Evolutionary conservation across 192 early-diverging fungal genomes (phyloP).

Genomic region (Kappamyces sp.): DNA sequence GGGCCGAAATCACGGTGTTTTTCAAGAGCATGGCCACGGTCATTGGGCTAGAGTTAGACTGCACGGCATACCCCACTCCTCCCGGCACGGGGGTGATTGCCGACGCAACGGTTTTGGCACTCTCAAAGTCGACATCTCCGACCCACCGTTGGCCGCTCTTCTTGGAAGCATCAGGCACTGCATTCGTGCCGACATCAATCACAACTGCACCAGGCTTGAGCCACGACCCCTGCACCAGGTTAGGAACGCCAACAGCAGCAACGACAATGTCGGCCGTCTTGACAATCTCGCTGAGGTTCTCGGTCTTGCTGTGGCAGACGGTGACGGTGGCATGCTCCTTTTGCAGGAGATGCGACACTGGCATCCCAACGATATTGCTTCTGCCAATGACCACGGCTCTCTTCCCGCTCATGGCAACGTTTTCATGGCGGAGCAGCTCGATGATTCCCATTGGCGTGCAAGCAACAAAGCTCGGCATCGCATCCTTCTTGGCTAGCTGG

Average conservation of each 20-base stretch:
- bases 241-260: slow-evolving; percentile 76
- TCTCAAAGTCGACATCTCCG: slow-evolving; percentile 86
- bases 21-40: slow-evolving; percentile 96
- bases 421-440: slow-evolving; percentile 66
- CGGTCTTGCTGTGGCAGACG: slow-evolving; percentile 84
- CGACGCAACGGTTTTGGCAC: slow-evolving; percentile 62
- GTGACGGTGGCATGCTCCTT: slow-evolving; percentile 85
- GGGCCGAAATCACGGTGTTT: slow-evolving; percentile 77
- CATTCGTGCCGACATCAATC: slow-evolving; percentile 97
- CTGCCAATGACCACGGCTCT: slow-evolving; percentile 92
- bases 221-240: slow-evolving; percentile 88
- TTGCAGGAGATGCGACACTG: slow-evolving; percentile 77
- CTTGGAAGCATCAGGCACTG: slow-evolving; percentile 76
- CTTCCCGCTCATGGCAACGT: slow-evolving; percentile 71
- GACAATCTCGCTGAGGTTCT: slow-evolving; percentile 69
- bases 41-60: too few species aligned
- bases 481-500: slow-evolving; percentile 72
- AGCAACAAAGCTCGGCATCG: slow-evolving; percentile 78
- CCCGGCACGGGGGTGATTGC: slow-evolving; percentile 95
- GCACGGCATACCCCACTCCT: too few species aligned
- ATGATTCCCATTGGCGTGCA: slow-evolving; percentile 97
- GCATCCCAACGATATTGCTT: slow-evolving; percentile 91
- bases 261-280: slow-evolving; percentile 82
- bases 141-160: slow-evolving; percentile 87
- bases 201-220: slow-evolving; percentile 88